Conservation (phyloP, 805 yeast genomes). For the Yarrowia sp. region DNA sequence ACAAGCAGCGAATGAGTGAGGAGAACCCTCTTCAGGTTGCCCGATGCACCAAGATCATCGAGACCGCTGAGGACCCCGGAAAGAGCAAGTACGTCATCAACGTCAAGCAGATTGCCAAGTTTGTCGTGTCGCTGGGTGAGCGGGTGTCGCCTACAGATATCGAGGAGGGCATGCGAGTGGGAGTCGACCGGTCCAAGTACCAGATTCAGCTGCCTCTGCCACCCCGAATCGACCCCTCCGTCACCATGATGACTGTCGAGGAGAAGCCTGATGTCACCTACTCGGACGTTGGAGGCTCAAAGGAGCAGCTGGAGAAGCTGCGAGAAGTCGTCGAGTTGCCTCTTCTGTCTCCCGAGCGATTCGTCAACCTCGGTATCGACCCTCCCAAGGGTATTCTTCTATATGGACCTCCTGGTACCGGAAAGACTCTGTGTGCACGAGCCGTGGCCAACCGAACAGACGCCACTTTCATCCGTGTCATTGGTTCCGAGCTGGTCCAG, state of each 20-base stretch:
- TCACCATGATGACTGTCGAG: slow-evolving; percentile 99
- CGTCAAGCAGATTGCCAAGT: slow-evolving; percentile 96
- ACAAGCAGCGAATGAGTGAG: slow-evolving; percentile 84
- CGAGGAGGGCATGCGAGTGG: slow-evolving; percentile 99
- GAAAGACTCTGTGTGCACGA: slow-evolving; percentile 96
- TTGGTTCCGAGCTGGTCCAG: slow-evolving; percentile 97
- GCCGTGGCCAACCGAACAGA: slow-evolving; percentile 99
- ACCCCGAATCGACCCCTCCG: slow-evolving; percentile 95
- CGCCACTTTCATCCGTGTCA: slow-evolving; percentile 96
- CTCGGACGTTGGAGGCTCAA: slow-evolving; percentile 97
- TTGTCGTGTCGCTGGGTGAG: slow-evolving; percentile 94
- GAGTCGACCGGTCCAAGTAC: slow-evolving; percentile 95
- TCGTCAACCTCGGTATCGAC: slow-evolving; percentile 94
- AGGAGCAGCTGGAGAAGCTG: slow-evolving; percentile 94
- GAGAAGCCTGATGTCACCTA: slow-evolving; percentile 97
- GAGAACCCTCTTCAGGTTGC: slow-evolving; percentile 98
- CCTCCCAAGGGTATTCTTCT: slow-evolving; percentile 97
- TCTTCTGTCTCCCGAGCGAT: slow-evolving; percentile 89
- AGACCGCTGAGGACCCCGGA: slow-evolving; percentile 57
- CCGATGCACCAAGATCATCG: slow-evolving; percentile 93
- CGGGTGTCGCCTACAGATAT: slow-evolving; percentile 97
- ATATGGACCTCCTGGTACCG: slow-evolving; percentile 99
- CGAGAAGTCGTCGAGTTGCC: slow-evolving; percentile 97
- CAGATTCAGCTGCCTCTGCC: slow-evolving; percentile 97
- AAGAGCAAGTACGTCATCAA: slow-evolving; percentile 92